Conservation (phyloP, 345 rosid genomes). For the Cardiospermum halicacabum region DNA sequence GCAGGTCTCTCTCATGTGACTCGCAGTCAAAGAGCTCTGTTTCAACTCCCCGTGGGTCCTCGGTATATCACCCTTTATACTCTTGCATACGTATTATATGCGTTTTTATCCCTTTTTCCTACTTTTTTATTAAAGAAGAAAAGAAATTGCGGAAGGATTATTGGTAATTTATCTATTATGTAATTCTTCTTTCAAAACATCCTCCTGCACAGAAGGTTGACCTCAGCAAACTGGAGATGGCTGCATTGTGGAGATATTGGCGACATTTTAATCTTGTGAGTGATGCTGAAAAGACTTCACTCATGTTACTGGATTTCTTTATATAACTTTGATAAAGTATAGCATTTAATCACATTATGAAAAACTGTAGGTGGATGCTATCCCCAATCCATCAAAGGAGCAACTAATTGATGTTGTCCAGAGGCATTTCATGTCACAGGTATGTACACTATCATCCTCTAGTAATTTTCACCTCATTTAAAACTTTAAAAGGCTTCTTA, state of each 20-base stretch:
- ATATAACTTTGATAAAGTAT: neutral
- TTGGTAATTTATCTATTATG: neutral
- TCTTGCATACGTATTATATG: neutral
- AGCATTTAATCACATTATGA: neutral
- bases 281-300: neutral
- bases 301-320: neutral
- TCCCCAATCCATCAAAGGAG: slow-evolving; percentile 83
- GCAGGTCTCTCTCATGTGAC: slow-evolving; percentile 74
- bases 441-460: slow-evolving; percentile 17
- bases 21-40: slow-evolving; percentile 71
- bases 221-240: slow-evolving; percentile 86
- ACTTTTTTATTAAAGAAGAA: neutral
- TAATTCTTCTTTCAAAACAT: slow-evolving; percentile 1
- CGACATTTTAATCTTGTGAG: slow-evolving; percentile 92
- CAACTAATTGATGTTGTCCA: slow-evolving; percentile 76
- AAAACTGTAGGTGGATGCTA: slow-evolving; percentile 56
- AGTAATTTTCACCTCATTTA: too few species aligned
- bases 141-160: neutral
- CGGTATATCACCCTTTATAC: slow-evolving; percentile 31
- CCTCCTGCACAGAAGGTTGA: slow-evolving; percentile 63
- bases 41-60: slow-evolving; percentile 46
- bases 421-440: slow-evolving; percentile 97
- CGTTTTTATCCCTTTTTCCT: neutral
- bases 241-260: slow-evolving; percentile 83
- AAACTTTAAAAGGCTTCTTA: too few species aligned